Evolutionary conservation across 441 rosid species (phyloP), one percentile per base, ranked within the genome.

Genomic region (Melastoma candidum): DNA sequence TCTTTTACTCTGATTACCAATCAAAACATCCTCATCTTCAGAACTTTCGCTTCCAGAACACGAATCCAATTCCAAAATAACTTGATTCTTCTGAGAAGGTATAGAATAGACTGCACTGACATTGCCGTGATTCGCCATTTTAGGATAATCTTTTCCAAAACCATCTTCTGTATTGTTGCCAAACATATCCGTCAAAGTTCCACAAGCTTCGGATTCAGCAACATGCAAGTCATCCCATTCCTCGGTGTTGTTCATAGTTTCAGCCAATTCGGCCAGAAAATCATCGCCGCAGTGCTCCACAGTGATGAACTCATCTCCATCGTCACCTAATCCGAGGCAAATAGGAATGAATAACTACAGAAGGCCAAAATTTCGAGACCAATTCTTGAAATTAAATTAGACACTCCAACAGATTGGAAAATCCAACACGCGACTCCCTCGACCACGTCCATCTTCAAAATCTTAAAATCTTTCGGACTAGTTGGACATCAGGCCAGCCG

Each of bases 181-280:
- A 62, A 90, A 81, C 71, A 88, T 68, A 39, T 68, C 66, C 49
- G 67, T 73, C 61, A 89, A 71, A 60, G 80, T 66, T 58, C 97
- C 96, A 58, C 87, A 88, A 58, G 88, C 87, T 63, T 93, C 96
- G 3, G 85, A 70, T 66, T 93, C 97, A 32, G 79, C 36, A 32
- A 77, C 82, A 56, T 72, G 83, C 29, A 80, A 63, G 65, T 89
- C 96, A 78, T 81, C 99, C 93, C 99, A 93, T 46, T 93, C 97
- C 83, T 89, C 96, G 0, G 58, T 59, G 50, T 81, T 92, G 63
- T 71, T 70, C 76, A 84, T 73, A 8, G 74, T 78, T 72, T 83
- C 96, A 47, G 99, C 99, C 50, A 93, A 63, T 45, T 87, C 77
- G 8, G 80, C 90, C 2, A 89, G 70, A 74, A 86, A 89, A 66